phyloP scores from a whole-genome alignment of 2,329 filamentous ascomycete genomes.

The Stachybotrys echinatus region DNA sequence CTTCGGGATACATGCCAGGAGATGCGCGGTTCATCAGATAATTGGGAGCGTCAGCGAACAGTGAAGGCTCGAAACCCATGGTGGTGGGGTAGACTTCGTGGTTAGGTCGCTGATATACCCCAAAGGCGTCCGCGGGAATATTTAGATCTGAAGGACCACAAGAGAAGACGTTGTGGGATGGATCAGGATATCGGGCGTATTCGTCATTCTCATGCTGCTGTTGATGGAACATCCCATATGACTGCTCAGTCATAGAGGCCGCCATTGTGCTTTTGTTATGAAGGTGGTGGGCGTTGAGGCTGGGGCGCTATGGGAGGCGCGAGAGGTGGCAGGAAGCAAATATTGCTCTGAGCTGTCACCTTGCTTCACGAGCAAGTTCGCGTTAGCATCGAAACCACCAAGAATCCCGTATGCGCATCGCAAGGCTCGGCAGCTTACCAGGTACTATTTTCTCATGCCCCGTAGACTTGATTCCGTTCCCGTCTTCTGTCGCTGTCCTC shows the following conservation, averaged over 20 bases:
- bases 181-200: conserved; percentile 41
- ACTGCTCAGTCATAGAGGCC: conserved; percentile 21
- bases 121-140: conserved; percentile 41
- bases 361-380: neutral
- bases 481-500: neutral
- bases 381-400: neutral
- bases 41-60: conserved; percentile 40
- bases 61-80: conserved; percentile 39
- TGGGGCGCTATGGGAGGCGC: conserved; percentile 5
- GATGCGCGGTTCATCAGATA: conserved; percentile 44
- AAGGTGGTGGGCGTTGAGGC: conserved; percentile 4
- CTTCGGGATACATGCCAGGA: conserved; percentile 44
- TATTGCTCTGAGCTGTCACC: conserved; percentile 1
- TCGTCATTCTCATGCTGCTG: conserved; percentile 28
- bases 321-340: conserved; percentile 3
- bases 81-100: conserved; percentile 26
- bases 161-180: conserved; percentile 31
- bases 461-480: neutral
- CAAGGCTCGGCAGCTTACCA: neutral
- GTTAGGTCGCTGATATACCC: conserved; percentile 29
- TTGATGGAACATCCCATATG: conserved; percentile 19
- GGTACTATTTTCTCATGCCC: neutral
- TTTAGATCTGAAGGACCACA: conserved; percentile 41
- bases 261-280: conserved; percentile 16
- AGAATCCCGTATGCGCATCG: neutral